Evolutionary conservation across 2,329 filamentous ascomycete genomes (phyloP).

Genomic region (Fusarium fracticaudum): DNA sequence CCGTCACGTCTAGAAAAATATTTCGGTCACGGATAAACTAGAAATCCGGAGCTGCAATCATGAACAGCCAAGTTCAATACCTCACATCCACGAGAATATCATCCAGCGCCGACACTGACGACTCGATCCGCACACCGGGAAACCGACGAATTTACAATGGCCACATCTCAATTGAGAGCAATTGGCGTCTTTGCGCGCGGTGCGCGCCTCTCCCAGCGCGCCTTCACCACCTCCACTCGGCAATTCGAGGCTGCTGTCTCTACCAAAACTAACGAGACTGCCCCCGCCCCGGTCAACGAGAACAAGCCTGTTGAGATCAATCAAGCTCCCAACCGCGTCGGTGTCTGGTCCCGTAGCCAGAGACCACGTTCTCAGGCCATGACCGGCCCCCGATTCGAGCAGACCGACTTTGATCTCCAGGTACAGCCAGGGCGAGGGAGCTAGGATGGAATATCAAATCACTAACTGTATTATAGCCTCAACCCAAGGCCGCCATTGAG

Average conservation of each 20-base stretch:
- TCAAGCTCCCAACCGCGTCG: slow-evolving; percentile 88
- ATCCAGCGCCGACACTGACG: slow-evolving; percentile 35
- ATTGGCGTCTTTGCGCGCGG: slow-evolving; percentile 56
- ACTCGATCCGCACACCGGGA: slow-evolving; percentile 42
- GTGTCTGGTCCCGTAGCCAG: slow-evolving; percentile 88
- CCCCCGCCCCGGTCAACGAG: slow-evolving; percentile 56
- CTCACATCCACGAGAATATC: slow-evolving; percentile 34
- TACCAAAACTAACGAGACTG: slow-evolving; percentile 52
- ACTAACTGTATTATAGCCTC: slow-evolving; percentile 69
- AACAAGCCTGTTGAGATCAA: slow-evolving; percentile 59
- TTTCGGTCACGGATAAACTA: slow-evolving; percentile 41
- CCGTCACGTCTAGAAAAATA: slow-evolving; percentile 22
- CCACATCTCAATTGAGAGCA: slow-evolving; percentile 58
- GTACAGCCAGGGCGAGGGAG: slow-evolving; percentile 59
- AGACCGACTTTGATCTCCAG: slow-evolving; percentile 93
- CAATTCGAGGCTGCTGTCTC: slow-evolving; percentile 57
- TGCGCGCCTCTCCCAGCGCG: slow-evolving; percentile 55
- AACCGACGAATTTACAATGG: slow-evolving; percentile 47
- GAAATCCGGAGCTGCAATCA: slow-evolving; percentile 15
- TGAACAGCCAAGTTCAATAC: slow-evolving; percentile 33
- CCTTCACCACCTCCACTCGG: slow-evolving; percentile 60
- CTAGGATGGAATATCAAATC: slow-evolving; percentile 6
- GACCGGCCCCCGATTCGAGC: slow-evolving; percentile 94
- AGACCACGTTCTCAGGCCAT: slow-evolving; percentile 83
- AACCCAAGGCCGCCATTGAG: slow-evolving; percentile 89